phyloP scores from a whole-genome alignment of 768 basidiomycete species.

The Calvatia gigantea region DNA sequence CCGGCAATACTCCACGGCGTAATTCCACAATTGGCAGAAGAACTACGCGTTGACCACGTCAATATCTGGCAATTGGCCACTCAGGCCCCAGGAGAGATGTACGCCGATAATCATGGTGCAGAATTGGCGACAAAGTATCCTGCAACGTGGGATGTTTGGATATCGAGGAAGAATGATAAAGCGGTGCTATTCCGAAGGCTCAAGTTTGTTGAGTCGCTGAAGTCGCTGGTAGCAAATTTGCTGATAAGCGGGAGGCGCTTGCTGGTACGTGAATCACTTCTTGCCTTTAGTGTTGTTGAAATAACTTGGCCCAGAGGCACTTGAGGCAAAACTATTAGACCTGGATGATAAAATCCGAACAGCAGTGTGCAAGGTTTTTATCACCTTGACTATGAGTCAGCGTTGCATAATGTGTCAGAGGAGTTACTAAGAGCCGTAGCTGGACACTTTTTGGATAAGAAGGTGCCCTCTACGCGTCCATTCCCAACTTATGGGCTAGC shows the following conservation, averaged over 20 bases:
- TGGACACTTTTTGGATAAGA: slow-evolving; percentile 80
- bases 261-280: slow-evolving; percentile 54
- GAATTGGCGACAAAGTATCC: slow-evolving; percentile 83
- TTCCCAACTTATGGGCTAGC: not conserved
- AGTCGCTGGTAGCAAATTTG: slow-evolving; percentile 57
- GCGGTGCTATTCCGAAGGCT: slow-evolving; percentile 67
- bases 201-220: slow-evolving; percentile 71
- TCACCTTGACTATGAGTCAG: slow-evolving; percentile 87
- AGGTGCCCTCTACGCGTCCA: slow-evolving; percentile 45
- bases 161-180: slow-evolving; percentile 76
- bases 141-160: slow-evolving; percentile 82
- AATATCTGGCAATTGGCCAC: slow-evolving; percentile 78
- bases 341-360: slow-evolving; percentile 90
- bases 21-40: slow-evolving; percentile 92
- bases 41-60: slow-evolving; percentile 73
- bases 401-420: slow-evolving; percentile 73
- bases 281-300: not conserved
- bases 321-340: slow-evolving; percentile 69
- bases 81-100: slow-evolving; percentile 87
- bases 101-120: slow-evolving; percentile 65
- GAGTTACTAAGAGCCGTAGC: slow-evolving; percentile 60
- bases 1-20: slow-evolving; percentile 85
- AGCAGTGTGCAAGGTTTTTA: slow-evolving; percentile 78
- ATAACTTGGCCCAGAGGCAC: slow-evolving; percentile 37
- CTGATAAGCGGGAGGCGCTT: slow-evolving; percentile 66